Base-by-base conservation (phyloP, 805 yeast species). In the Cephaloascus albidus region DNA sequence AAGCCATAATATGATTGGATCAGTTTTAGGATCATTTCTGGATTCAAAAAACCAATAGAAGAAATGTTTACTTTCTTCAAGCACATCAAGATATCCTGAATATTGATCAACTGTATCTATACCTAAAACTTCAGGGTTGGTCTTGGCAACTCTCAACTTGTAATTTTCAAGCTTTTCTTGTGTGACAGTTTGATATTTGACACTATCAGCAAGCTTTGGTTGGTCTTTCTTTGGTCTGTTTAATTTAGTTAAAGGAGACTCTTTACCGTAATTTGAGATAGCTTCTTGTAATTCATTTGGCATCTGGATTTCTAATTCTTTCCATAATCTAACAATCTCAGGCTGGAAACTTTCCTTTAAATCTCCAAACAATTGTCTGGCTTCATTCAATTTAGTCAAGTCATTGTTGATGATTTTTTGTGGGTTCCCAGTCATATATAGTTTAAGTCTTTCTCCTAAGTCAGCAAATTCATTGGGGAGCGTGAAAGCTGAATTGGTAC, bases 91-190 rank as follows among this genome's bases (percentile, higher is more conserved):
- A 45, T 63, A 63, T 3, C 69, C 69, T 31, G 69, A 60, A 38
- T 56, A 60, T 40, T 61, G 68, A 20, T 61, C 40, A 18, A 61
- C 68, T 18, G 58, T 43, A 42, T 63, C 69, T 38, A 63, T 48
- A 14, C 67, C 66, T 33, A 63, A 53, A 5, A 47, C 36, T 40
- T 61, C 67, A 1, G 69, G 70, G 39, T 54, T 43, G 40, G 53
- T 55, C 36, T 58, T 47, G 44, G 60, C 60, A 33, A 61, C 47
- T 46, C 64, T 53, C 51, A 73, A 60, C 44, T 66, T 58, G 55
- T 71, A 70, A 49, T 68, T 61, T 10, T 68, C 64, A 37, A 67
- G 58, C 49, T 65, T 63, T 19, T 50, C 58, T 46, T 59, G 61
- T 41, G 56, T 39, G 33, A 65, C 6, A 23, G 28, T 23, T 6